Base-by-base conservation (phyloP, 148 eudicot genomes). In the Amaranthus hypochondriacus region DNA sequence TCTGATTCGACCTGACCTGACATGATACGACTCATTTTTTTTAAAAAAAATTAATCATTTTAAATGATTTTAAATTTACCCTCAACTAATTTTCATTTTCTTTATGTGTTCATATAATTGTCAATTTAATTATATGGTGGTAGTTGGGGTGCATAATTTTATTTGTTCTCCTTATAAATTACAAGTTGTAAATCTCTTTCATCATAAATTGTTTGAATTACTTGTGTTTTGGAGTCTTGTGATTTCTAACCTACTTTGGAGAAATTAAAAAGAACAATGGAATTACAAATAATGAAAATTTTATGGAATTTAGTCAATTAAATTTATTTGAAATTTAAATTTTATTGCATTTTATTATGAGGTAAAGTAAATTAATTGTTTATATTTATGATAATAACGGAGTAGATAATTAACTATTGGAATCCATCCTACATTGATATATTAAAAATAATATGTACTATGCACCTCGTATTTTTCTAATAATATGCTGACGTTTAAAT, bases 181-280 rank as follows among this genome's bases (percentile, higher is more conserved):
- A 69, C 21, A 69, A 69, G 54, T 67, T 67, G 70, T 67, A 67
- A 6, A 67, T 50, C 18, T 48, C 53, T 56, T 6, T 48, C 39
- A 7, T 50, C 43, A 48, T 13, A 48, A 13, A 47, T n/a, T 18
- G 53, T 66, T 66, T 10, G 4, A 61, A 72, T 46, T 9, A 15
- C 3, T 12, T 8, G 3, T 48, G 21, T 6, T 47, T 6, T 72
- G 39, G 12, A 18, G 2, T 10, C 9, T 14, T 28, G 39, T 28
- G 39, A 28, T 28, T 28, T 28, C 39, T 28, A 28, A 28, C 39
- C 39, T 28, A 28, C 39, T 28, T 28, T 28, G 39, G 39, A 28
- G 2, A 28, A 28, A 28, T 28, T 28, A 28, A 28, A 28, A 28
- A 28, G 39, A 28, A 28, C 39, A 28, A 28, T 28, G 0, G 39